Evolutionary conservation across 2,329 filamentous ascomycete species (phyloP).

Genomic region (Diaporthe citrichinensis): DNA sequence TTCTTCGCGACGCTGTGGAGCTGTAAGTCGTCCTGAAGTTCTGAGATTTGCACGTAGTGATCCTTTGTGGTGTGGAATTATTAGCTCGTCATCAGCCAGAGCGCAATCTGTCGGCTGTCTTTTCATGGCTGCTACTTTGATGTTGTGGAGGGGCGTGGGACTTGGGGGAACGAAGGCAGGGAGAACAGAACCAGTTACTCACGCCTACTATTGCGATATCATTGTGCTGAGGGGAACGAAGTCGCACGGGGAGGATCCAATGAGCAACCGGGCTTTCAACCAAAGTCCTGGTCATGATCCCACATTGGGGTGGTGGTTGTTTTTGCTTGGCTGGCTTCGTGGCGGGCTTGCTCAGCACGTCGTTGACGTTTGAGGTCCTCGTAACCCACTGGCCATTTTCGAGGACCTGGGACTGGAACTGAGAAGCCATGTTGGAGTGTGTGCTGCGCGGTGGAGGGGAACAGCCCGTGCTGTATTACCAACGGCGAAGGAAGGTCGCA

Average conservation of each 20-base stretch:
- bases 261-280: conserved; percentile 81
- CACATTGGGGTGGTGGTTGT: conserved; percentile 68
- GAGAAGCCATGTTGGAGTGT: conserved; percentile 60
- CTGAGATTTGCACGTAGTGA: conserved; percentile 83
- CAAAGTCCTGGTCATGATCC: conserved; percentile 84
- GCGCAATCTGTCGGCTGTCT: not conserved
- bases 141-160: conserved; percentile 16
- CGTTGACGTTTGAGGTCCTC: conserved; percentile 63
- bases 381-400: conserved; percentile 70
- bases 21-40: conserved; percentile 78
- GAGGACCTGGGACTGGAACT: conserved; percentile 69
- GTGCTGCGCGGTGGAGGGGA: conserved; percentile 28
- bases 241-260: conserved; percentile 83
- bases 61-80: conserved; percentile 63
- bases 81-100: conserved; percentile 45
- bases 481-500: conserved; percentile 32
- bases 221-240: conserved; percentile 78
- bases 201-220: conserved; percentile 91
- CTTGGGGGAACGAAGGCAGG: not conserved
- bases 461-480: conserved; percentile 33
- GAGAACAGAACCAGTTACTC: conserved; percentile 52
- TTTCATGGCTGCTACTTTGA: conserved; percentile 12
- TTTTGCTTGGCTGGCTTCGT: conserved; percentile 48
- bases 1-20: conserved; percentile 84
- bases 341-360: conserved; percentile 57